phyloP scores from a whole-genome alignment of 257 asterid genomes.

The Capsicum chinense region DNA sequence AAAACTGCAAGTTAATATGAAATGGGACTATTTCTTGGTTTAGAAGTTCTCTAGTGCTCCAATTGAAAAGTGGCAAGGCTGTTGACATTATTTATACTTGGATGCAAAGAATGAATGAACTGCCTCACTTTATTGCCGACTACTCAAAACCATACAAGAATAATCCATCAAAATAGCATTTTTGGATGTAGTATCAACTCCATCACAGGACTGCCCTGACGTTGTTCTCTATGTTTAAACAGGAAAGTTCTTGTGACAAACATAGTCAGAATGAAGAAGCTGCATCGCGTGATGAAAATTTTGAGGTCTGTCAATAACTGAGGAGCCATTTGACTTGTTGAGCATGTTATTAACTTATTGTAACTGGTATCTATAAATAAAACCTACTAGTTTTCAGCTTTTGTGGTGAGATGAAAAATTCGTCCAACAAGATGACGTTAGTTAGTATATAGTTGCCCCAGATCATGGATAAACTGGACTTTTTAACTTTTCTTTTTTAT shows the following conservation, averaged over 20 bases:
- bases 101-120: slow-evolving; percentile 2
- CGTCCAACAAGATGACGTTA: neutral
- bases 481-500: neutral
- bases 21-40: slow-evolving; percentile 26
- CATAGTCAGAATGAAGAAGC: slow-evolving; percentile 18
- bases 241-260: neutral
- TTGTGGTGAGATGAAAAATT: neutral
- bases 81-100: slow-evolving; percentile 23
- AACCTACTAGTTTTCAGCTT: neutral
- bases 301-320: slow-evolving; percentile 20
- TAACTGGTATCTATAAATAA: slow-evolving; percentile 17
- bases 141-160: slow-evolving; percentile 1
- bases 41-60: slow-evolving; percentile 27
- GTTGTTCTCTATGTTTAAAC: slow-evolving; percentile 20
- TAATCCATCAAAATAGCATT: slow-evolving; percentile 12
- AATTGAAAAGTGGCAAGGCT: slow-evolving; percentile 17
- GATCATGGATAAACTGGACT: neutral
- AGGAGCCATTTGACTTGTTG: slow-evolving; percentile 15
- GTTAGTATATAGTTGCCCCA: neutral
- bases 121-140: neutral
- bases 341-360: neutral
- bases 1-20: slow-evolving; percentile 12
- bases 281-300: slow-evolving; percentile 6
- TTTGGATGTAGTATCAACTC: neutral
- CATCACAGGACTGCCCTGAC: slow-evolving; percentile 4